Evolutionary conservation across 371 early-diverging fungal genomes (phyloP).

Genomic region (Capniomyces stellatus): DNA sequence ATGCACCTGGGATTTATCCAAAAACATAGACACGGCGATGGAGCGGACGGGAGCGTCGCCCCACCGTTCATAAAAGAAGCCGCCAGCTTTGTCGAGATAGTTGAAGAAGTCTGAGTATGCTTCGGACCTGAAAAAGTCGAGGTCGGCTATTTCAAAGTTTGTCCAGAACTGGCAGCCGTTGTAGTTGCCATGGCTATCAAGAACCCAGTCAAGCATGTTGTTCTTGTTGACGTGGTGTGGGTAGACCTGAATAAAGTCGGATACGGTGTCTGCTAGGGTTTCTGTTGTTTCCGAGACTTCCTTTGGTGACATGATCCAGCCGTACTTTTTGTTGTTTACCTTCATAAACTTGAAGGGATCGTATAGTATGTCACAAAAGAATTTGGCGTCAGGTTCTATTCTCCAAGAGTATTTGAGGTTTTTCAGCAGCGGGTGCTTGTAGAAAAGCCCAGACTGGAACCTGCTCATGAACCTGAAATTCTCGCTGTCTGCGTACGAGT

Average conservation of each 20-base stretch:
- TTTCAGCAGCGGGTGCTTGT: slow-evolving; percentile 53
- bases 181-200: slow-evolving; percentile 6
- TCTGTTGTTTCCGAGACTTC: slow-evolving; percentile 67
- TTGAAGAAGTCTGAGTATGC: slow-evolving; percentile 38
- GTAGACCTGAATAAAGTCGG: slow-evolving; percentile 25
- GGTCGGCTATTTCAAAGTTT: slow-evolving; percentile 24
- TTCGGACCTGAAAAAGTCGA: slow-evolving; percentile 16
- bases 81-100: slow-evolving; percentile 39
- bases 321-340: slow-evolving; percentile 34
- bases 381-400: slow-evolving; percentile 84
- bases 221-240: not conserved
- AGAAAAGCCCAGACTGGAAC: slow-evolving; percentile 73
- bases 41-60: slow-evolving; percentile 72
- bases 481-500: slow-evolving; percentile 30
- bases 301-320: slow-evolving; percentile 50
- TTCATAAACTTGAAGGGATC: slow-evolving; percentile 67
- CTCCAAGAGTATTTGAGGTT: slow-evolving; percentile 90
- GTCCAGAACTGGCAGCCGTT: slow-evolving; percentile 27
- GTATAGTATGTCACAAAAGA: slow-evolving; percentile 71
- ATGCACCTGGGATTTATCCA: slow-evolving; percentile 58
- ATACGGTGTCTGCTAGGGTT: slow-evolving; percentile 51
- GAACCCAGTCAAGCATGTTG: not conserved
- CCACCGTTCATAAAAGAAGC: slow-evolving; percentile 54
- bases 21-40: slow-evolving; percentile 61
- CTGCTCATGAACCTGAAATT: slow-evolving; percentile 89